These are phyloP conservation scores for Fusarium anguioides DNA, from an alignment of 2,329 filamentous ascomycete species.

Conservation along the genomic window DNA sequence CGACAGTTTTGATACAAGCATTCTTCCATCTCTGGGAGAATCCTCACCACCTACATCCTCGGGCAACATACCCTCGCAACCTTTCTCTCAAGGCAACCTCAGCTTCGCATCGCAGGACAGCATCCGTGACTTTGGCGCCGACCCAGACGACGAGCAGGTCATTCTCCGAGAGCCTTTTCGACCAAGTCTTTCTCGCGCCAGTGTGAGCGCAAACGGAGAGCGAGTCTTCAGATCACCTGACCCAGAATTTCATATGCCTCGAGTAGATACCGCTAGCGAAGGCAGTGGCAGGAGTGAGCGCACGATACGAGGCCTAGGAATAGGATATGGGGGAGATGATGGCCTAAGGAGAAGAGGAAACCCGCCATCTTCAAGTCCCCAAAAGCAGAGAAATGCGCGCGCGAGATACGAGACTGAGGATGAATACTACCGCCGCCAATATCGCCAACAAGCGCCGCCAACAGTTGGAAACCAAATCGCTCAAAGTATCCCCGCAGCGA, in stretches of 20 bases:
- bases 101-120: slow-evolving; percentile 65
- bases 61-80: slow-evolving; percentile 58
- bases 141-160: slow-evolving; percentile 66
- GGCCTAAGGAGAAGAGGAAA: slow-evolving; percentile 46
- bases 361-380: slow-evolving; percentile 36
- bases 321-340: slow-evolving; percentile 33
- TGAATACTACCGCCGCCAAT: slow-evolving; percentile 24
- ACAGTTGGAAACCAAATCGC: slow-evolving; percentile 49
- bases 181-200: slow-evolving; percentile 60
- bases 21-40: slow-evolving; percentile 58
- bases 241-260: slow-evolving; percentile 66
- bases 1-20: slow-evolving; percentile 69
- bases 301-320: slow-evolving; percentile 47
- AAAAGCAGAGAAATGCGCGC: slow-evolving; percentile 38
- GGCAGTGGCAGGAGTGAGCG: slow-evolving; percentile 49
- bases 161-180: slow-evolving; percentile 66
- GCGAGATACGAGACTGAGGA: slow-evolving; percentile 32
- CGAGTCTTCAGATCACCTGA: slow-evolving; percentile 55
- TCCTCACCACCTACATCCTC: slow-evolving; percentile 54
- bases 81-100: slow-evolving; percentile 55
- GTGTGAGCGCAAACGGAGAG: slow-evolving; percentile 42
- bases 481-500: slow-evolving; percentile 51
- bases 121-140: slow-evolving; percentile 63
- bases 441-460: slow-evolving; percentile 6
- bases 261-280: slow-evolving; percentile 55